Percentiles rank a stretch among this genome's conserved stretches.
These are phyloP conservation scores for Fusarium sp. DNA, from an alignment of 2,329 filamentous ascomycete genomes.

Conservation along the genomic window DNA sequence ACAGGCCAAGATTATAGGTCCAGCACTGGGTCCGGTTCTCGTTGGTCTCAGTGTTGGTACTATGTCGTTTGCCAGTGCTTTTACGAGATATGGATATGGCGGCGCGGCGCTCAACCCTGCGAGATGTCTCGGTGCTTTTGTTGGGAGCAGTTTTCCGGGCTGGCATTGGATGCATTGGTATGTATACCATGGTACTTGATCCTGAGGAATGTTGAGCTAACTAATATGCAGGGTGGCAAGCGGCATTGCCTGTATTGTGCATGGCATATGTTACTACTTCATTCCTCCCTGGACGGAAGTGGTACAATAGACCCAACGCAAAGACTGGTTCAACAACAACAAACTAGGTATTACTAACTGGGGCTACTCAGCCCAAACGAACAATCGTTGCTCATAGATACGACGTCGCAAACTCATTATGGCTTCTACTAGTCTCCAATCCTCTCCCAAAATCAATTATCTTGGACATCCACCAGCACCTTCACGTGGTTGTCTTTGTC, in stretches of 20 bases:
- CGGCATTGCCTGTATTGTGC: constrained; percentile 20
- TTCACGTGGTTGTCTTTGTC: constrained; percentile 73
- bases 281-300: constrained; percentile 36
- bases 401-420: no score
- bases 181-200: accelerated
- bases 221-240: constrained; percentile 25
- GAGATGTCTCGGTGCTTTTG: constrained; percentile 38
- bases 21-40: constrained; percentile 60
- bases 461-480: constrained; percentile 63
- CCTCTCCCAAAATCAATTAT: constrained; percentile 15
- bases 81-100: constrained; percentile 42
- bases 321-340: no score
- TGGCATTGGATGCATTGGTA: constrained; percentile 47
- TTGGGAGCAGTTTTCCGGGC: constrained; percentile 34
- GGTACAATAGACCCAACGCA: neutral
- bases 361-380: no score
- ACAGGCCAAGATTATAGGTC: constrained; percentile 61
- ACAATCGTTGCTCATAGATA: no score
- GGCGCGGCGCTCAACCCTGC: constrained; percentile 40
- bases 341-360: no score
- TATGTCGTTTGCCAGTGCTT: constrained; percentile 51
- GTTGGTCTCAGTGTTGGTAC: constrained; percentile 56
- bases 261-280: constrained; percentile 31
- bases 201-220: neutral
- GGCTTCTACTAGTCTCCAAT: neutral